Evolutionary conservation across 768 basidiomycete genomes (phyloP).

Genomic region (Tylopilus plumbeoviolaceoides): DNA sequence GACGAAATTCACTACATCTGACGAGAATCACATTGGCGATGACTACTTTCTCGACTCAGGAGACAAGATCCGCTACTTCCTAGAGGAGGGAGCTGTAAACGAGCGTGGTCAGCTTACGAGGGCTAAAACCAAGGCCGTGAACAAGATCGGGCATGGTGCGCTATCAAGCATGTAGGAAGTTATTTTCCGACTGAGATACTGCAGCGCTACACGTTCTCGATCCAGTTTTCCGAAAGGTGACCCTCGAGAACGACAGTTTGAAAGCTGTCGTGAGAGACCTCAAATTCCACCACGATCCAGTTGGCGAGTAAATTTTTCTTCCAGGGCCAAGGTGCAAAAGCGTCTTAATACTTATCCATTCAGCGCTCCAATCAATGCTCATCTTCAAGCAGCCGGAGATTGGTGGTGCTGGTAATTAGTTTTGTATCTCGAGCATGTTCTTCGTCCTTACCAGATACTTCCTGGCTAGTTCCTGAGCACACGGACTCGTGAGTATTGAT

Average conservation of each 20-base stretch:
- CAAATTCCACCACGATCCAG: constrained; percentile 80
- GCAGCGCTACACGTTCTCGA: constrained; percentile 86
- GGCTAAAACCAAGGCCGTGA: constrained; percentile 76
- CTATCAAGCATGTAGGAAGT: background rate
- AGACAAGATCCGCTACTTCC: constrained; percentile 93
- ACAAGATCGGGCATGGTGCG: constrained; percentile 91
- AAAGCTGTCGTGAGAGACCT: constrained; percentile 71
- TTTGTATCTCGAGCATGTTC: background rate
- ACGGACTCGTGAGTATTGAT: constrained; percentile 77
- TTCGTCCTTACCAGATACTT: background rate
- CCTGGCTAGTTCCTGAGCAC: constrained; percentile 71
- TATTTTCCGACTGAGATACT: background rate
- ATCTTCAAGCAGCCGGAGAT: constrained; percentile 94
- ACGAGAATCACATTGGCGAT: constrained; percentile 79
- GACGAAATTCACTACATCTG: constrained; percentile 87
- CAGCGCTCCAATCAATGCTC: constrained; percentile 90
- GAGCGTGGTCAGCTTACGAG: constrained; percentile 62
- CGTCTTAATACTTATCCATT: background rate
- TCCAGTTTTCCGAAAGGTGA: constrained; percentile 72
- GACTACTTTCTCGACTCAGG: constrained; percentile 90
- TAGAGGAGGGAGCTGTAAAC: constrained; percentile 85
- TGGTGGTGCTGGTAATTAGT: constrained; percentile 75
- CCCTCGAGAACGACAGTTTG: constrained; percentile 74
- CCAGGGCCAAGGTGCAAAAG: background rate
- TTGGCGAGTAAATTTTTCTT: constrained; percentile 44